Evolutionary conservation across 2,329 filamentous ascomycete species (phyloP), one percentile per base, ranked within the genome.

Genomic region (Aureobasidium melanogenum): DNA sequence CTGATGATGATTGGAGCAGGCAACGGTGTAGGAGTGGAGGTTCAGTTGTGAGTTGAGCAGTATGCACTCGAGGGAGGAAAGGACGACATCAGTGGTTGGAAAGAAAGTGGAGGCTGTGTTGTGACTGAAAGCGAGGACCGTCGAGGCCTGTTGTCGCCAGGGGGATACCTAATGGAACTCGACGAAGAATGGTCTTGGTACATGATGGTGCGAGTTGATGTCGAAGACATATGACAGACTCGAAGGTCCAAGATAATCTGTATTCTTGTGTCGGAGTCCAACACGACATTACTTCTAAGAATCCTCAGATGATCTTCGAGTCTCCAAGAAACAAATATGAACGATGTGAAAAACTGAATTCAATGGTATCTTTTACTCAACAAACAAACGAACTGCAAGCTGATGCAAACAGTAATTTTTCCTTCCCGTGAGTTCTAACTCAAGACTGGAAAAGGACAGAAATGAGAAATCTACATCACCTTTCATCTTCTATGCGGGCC

Each of bases 401-500:
- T 22, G n/a, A 36, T 52, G 48, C 48, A 52, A 52, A 52, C 32
- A 26, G 8, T 26, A n/a, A n/a, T 14, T 34, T 52, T 52, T 47
- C 24, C 48, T 38, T 52, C 48, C 32, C 19, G 14, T 10, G 32
- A 3, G n/a, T 15, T 6, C 30, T 34, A 50, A 14, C n/a, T 50
- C 28, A 36, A 36, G 48, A 38, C 14, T 10, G 15, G 14, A 34
- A 19, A 17, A 19, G 9, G 24, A 19, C 46, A 36, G 32, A 26
- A 51, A 51, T 7, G 8, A 38, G 32, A 54, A 30, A 12, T n/a
- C 14, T 30, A 39, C 34, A 41, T 39, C 36, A 54, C 32, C 48
- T 36, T 26, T 56, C 39, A 56, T 56, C 52, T 56, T 38, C 52
- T 56, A 22, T 56, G 52, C 24, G 52, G 52, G 34, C 44, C 44